These are phyloP conservation scores for Thymus mandschuricus DNA, from an alignment of 257 asterid genomes.

Conservation along the genomic window DNA sequence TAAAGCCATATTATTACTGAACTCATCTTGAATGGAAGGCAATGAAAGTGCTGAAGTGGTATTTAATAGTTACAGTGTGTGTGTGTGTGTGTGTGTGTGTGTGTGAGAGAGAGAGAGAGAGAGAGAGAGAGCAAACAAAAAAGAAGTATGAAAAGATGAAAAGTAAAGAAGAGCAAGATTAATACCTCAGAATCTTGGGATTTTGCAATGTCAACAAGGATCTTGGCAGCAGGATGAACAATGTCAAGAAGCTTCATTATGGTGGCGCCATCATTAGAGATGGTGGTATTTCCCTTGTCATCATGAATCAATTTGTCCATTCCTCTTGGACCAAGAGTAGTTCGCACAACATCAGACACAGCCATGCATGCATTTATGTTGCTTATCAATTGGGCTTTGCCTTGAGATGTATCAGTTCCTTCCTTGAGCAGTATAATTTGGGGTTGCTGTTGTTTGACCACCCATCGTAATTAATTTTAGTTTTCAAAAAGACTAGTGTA, in stretches of 20 bases:
- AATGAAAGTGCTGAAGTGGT: not conserved
- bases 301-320: conserved; percentile 99
- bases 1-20: not conserved
- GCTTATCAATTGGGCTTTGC: conserved; percentile 91
- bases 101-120: not conserved
- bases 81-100: too few species aligned
- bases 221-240: conserved; percentile 97
- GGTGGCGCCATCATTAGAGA: conserved; percentile 97
- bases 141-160: not conserved
- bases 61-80: not conserved
- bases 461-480: conserved; percentile 19
- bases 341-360: conserved; percentile 85
- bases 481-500: not conserved
- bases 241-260: conserved; percentile 99
- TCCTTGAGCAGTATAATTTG: conserved; percentile 96
- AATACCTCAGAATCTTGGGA: conserved; percentile 98
- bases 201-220: conserved; percentile 97
- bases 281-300: conserved; percentile 96
- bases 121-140: not conserved
- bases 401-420: conserved; percentile 99
- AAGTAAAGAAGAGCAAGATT: not conserved
- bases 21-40: conserved; percentile 7
- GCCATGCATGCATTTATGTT: conserved; percentile 95
- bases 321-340: conserved; percentile 98
- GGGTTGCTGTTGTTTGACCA: conserved; percentile 78